phyloP scores from a whole-genome alignment of 148 eudicot genomes.

The Fallopia convolvulus region DNA sequence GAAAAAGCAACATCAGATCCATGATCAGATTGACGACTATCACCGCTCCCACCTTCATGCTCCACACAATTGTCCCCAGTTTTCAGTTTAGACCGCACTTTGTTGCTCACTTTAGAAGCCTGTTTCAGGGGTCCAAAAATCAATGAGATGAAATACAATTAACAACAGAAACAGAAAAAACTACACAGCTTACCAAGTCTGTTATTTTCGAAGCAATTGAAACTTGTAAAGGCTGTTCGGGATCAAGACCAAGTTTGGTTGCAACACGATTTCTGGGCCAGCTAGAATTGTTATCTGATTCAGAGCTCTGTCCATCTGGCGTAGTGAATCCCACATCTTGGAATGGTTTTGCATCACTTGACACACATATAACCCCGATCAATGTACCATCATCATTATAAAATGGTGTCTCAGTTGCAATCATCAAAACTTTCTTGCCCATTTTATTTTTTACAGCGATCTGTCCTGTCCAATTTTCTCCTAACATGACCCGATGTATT shows the following conservation, averaged over 20 bases:
- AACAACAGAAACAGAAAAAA: slow-evolving; percentile 11
- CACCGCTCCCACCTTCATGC: slow-evolving; percentile 70
- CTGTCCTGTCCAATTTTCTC: slow-evolving; percentile 87
- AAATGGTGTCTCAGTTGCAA: slow-evolving; percentile 71
- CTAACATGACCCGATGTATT: slow-evolving; percentile 36
- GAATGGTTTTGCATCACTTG: slow-evolving; percentile 53
- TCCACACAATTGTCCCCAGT: slow-evolving; percentile 46
- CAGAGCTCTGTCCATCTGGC: slow-evolving; percentile 22
- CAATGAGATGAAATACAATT: slow-evolving; percentile 11
- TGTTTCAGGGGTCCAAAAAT: slow-evolving; percentile 26
- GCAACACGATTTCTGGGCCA: slow-evolving; percentile 40
- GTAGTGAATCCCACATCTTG: slow-evolving; percentile 28
- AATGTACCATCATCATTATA: slow-evolving; percentile 72
- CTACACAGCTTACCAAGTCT: slow-evolving; percentile 52
- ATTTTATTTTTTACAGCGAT: slow-evolving; percentile 60
- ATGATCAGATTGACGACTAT: slow-evolving; percentile 62
- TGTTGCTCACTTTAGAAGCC: slow-evolving; percentile 94
- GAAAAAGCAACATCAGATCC: slow-evolving; percentile 32
- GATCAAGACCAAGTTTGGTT: slow-evolving; percentile 76
- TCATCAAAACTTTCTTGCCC: slow-evolving; percentile 42
- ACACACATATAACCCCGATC: slow-evolving; percentile 66
- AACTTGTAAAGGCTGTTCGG: slow-evolving; percentile 85
- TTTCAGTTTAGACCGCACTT: slow-evolving; percentile 77
- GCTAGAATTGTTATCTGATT: slow-evolving; percentile 27
- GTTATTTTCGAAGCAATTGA: slow-evolving; percentile 84